phyloP scores from a whole-genome alignment of 2,329 filamentous ascomycete genomes.

The Kalmusia sp. region DNA sequence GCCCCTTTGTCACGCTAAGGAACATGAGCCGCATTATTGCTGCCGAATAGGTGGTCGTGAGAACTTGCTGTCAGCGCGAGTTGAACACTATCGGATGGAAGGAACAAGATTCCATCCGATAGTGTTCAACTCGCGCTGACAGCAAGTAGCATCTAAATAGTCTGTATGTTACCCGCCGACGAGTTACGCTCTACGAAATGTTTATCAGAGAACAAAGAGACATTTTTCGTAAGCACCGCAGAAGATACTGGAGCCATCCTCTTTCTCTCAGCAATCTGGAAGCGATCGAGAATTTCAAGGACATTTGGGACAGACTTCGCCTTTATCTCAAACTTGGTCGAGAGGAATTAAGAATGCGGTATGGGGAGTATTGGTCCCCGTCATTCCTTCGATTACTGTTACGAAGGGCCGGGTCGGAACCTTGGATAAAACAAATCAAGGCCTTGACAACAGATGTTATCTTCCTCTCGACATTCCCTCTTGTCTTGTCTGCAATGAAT shows the following conservation, averaged over 20 bases:
- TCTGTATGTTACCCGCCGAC: neutral
- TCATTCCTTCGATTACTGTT: neutral
- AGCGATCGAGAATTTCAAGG: neutral
- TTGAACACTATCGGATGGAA: slow-evolving; percentile 14
- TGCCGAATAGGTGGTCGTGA: slow-evolving; percentile 12
- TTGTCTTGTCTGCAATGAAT: neutral
- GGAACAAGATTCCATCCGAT: neutral
- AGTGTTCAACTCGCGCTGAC: too few species aligned
- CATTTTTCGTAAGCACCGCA: neutral
- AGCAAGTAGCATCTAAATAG: neutral
- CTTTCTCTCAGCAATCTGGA: neutral
- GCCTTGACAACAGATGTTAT: neutral
- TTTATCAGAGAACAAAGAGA: neutral
- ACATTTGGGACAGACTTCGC: neutral
- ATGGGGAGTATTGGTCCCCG: neutral
- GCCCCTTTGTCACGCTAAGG: slow-evolving; percentile 2
- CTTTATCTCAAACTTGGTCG: neutral
- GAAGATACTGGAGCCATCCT: neutral
- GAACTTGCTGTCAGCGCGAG: slow-evolving; percentile 10
- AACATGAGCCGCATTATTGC: slow-evolving; percentile 12
- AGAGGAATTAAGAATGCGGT: neutral
- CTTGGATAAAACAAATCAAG: neutral
- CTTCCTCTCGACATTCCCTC: neutral
- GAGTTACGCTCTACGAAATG: neutral
- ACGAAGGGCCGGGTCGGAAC: neutral